phyloP scores from a whole-genome alignment of 2,329 filamentous ascomycete genomes.

The Penicillium olsonii region DNA sequence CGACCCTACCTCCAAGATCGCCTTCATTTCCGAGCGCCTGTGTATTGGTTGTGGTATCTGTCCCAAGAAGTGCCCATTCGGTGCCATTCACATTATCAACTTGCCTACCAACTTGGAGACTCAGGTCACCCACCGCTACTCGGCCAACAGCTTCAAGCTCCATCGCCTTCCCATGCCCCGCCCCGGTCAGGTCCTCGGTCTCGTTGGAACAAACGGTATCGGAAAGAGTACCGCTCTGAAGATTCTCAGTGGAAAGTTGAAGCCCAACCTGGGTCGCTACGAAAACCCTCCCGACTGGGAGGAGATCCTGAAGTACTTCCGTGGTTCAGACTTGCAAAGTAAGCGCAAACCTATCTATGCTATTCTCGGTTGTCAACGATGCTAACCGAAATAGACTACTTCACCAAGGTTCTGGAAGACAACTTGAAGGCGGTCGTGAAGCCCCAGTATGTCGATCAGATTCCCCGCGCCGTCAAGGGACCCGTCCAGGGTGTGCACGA shows the following conservation, averaged over 20 bases:
- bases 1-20: slow-evolving; percentile 80
- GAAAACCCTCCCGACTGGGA: slow-evolving; percentile 99
- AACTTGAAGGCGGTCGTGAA: slow-evolving; percentile 97
- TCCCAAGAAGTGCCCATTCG: slow-evolving; percentile 98
- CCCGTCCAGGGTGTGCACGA: slow-evolving; percentile 75
- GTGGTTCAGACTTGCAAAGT: slow-evolving; percentile 97
- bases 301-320: slow-evolving; percentile 97
- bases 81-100: slow-evolving; percentile 99
- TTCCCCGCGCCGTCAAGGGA: slow-evolving; percentile 86
- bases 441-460: slow-evolving; percentile 98
- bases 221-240: slow-evolving; percentile 99
- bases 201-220: slow-evolving; percentile 99
- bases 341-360: slow-evolving; percentile 38
- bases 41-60: slow-evolving; percentile 99
- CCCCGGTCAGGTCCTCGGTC: slow-evolving; percentile 89
- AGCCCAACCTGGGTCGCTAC: slow-evolving; percentile 92
- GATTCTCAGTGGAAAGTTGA: slow-evolving; percentile 96
- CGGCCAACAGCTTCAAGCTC: slow-evolving; percentile 99
- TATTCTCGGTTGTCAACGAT: not conserved
- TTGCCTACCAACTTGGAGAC: slow-evolving; percentile 98
- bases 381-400: slow-evolving; percentile 70
- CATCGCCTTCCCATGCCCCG: slow-evolving; percentile 95
- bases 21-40: slow-evolving; percentile 94
- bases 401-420: slow-evolving; percentile 96
- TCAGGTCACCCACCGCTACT: slow-evolving; percentile 97